A percentile compares a stretch with the other conserved stretches of the same genome.
Conservation (phyloP, 345 rosid genomes). For the Triadica sebifera region DNA sequence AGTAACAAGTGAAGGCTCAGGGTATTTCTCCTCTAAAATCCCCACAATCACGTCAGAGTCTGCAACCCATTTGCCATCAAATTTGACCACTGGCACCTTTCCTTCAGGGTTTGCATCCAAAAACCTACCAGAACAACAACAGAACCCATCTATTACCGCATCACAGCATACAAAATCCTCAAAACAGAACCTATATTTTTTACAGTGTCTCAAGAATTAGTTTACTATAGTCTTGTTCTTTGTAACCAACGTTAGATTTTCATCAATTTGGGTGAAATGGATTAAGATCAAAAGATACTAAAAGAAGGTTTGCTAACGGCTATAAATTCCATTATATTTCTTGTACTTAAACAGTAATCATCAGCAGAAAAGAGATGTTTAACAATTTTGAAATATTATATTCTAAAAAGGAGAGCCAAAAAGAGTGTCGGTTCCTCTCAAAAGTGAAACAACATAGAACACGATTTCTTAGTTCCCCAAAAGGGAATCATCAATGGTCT, state of each 20-base stretch:
- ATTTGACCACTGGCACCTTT: constrained; percentile 73
- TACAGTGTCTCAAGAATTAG: neutral
- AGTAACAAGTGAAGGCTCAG: constrained; percentile 64
- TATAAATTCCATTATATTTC: neutral
- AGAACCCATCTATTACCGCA: neutral
- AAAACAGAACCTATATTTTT: neutral
- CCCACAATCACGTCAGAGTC: constrained; percentile 85
- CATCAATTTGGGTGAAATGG: neutral
- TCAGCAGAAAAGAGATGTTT: neutral
- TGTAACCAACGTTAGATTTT: neutral
- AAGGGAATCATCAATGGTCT: neutral
- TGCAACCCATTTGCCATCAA: constrained; percentile 77
- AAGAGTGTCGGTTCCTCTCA: neutral
- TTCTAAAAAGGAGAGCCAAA: neutral
- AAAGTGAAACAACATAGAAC: neutral
- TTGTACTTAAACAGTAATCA: neutral
- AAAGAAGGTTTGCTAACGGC: neutral
- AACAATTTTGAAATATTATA: neutral
- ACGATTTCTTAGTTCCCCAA: neutral
- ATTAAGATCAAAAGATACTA: neutral
- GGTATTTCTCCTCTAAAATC: constrained; percentile 75
- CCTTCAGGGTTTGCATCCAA: constrained; percentile 75
- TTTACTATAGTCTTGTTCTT: neutral
- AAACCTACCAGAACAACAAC: constrained; percentile 46
- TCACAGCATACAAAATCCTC: neutral